phyloP scores from a whole-genome alignment of 1,284 basidiomycete genomes.

The Ustilago nuda region DNA sequence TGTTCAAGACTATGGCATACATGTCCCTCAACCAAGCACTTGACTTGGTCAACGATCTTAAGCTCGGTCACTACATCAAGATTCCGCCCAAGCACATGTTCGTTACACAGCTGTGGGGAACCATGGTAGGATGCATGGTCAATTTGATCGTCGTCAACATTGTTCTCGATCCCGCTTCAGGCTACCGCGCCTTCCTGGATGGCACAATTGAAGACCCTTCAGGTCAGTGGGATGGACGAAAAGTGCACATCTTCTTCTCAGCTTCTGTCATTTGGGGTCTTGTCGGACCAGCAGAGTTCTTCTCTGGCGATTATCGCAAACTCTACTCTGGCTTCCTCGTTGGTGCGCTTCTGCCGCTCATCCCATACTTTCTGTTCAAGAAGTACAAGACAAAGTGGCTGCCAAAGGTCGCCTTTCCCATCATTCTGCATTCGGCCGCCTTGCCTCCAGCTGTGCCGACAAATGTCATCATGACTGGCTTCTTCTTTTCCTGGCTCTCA shows the following conservation, averaged over 20 bases:
- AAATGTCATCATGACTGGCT: conserved; percentile 72
- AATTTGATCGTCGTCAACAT: conserved; percentile 71
- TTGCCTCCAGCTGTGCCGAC: conserved; percentile 69
- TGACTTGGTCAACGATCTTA: conserved; percentile 71
- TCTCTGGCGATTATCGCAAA: conserved; percentile 71
- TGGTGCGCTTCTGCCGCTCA: conserved; percentile 70
- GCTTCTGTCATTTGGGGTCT: conserved; percentile 72
- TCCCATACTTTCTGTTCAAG: conserved; percentile 70
- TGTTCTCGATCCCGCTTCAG: conserved; percentile 63
- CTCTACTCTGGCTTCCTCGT: conserved; percentile 71
- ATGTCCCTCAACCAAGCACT: conserved; percentile 70
- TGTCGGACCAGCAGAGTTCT: conserved; percentile 71
- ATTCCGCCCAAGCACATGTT: conserved; percentile 72
- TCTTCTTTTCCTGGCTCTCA: conserved; percentile 69
- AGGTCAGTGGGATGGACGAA: conserved; percentile 70
- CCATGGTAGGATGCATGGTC: conserved; percentile 71
- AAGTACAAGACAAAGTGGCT: conserved; percentile 63
- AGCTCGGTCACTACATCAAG: conserved; percentile 69
- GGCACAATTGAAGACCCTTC: conserved; percentile 71
- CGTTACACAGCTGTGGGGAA: conserved; percentile 71
- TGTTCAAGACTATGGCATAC: conserved; percentile 71
- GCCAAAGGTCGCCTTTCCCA: conserved; percentile 71
- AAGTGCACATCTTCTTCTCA: conserved; percentile 68
- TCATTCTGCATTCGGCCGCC: conserved; percentile 71
- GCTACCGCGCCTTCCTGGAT: conserved; percentile 69